A percentile compares a stretch with the other conserved stretches of the same genome.
Conservation (phyloP, 768 basidiomycete species). For the Arthromyces matolae region DNA sequence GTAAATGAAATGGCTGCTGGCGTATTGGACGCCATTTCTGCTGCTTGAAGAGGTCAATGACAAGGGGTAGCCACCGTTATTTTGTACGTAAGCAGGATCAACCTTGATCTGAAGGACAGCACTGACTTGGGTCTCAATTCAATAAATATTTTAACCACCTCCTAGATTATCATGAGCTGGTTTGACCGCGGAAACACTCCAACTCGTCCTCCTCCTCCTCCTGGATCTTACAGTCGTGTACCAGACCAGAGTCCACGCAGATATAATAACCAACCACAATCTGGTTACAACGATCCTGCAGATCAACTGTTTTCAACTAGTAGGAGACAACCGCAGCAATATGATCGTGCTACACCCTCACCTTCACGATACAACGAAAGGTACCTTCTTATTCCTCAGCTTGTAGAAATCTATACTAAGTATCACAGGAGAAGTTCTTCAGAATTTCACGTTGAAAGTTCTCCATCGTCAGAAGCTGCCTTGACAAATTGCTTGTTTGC, state of each 20-base stretch:
- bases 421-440: too few species aligned
- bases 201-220: conserved; percentile 34
- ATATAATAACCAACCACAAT: conserved; percentile 32
- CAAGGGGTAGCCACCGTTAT: background rate
- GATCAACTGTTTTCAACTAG: conserved; percentile 37
- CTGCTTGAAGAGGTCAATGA: background rate
- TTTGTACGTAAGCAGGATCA: conserved; percentile 13
- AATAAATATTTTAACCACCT: background rate
- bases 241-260: conserved; percentile 30
- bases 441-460: conserved; percentile 55
- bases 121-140: conserved; percentile 1
- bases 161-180: conserved; percentile 44
- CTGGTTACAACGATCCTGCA: conserved; percentile 52
- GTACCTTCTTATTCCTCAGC: conserved; percentile 10
- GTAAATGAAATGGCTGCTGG: background rate
- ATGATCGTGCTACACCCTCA: conserved; percentile 38
- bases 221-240: conserved; percentile 41
- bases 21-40: conserved; percentile 3
- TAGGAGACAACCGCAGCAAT: conserved; percentile 43
- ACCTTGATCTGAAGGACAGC: conserved; percentile 10
- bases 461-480: conserved; percentile 67
- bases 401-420: conserved; percentile 6
- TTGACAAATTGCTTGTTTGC: conserved; percentile 81
- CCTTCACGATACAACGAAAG: conserved; percentile 25
- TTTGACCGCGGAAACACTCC: conserved; percentile 39